phyloP scores from a whole-genome alignment of 2,329 filamentous ascomycete genomes.

The Cytospora schulzeri region DNA sequence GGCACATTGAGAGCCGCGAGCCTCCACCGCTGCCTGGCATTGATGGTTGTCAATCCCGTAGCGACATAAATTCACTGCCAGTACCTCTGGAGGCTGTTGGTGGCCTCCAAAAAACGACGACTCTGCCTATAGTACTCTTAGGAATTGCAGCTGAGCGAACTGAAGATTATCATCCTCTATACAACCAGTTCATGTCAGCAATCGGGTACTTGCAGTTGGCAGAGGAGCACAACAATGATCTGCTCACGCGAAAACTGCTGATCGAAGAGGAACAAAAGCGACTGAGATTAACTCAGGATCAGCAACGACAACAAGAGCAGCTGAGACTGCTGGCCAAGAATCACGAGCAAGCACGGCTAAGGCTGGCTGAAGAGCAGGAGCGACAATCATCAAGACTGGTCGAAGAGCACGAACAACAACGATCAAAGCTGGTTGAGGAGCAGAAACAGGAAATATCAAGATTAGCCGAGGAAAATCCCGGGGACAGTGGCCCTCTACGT shows the following conservation, averaged over 20 bases:
- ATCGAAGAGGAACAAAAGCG: constrained; percentile 42
- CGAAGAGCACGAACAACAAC: neutral
- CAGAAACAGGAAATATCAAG: neutral
- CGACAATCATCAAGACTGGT: neutral
- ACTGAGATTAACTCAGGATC: constrained; percentile 15
- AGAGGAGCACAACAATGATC: constrained; percentile 49
- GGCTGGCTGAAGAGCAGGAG: neutral
- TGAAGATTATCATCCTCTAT: constrained; percentile 49
- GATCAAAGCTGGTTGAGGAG: neutral
- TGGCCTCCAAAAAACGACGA: constrained; percentile 12
- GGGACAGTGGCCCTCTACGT: constrained; percentile 26
- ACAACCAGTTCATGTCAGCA: constrained; percentile 45
- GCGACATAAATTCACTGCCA: neutral
- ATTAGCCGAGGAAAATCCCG: constrained; percentile 17
- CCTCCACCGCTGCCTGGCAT: neutral
- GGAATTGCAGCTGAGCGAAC: constrained; percentile 34
- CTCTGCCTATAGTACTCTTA: constrained; percentile 29
- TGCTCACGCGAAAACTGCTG: constrained; percentile 43
- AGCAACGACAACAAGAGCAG: neutral
- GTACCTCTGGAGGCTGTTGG: constrained; percentile 3
- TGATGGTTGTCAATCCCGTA: neutral
- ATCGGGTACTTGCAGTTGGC: constrained; percentile 50
- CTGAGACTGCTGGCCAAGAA: neutral
- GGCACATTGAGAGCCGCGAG: constrained; percentile 2
- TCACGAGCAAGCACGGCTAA: neutral